These are phyloP conservation scores for Calonectria hawksworthii DNA, from an alignment of 2,329 filamentous ascomycete species.

Conservation along the genomic window DNA sequence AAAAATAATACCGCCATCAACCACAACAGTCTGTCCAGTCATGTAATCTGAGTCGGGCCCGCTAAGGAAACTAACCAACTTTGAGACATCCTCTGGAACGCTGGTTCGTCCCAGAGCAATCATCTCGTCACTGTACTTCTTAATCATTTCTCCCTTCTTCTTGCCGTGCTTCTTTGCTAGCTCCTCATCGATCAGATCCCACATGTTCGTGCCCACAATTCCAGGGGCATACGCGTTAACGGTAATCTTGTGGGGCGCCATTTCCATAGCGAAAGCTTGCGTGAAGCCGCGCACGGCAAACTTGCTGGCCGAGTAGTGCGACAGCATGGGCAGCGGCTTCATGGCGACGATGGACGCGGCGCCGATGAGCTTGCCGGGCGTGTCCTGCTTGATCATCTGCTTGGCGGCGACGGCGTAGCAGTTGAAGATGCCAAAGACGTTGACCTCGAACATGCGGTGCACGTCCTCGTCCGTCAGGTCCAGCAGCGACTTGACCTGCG, in stretches of 20 bases:
- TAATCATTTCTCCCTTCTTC: constrained; percentile 67
- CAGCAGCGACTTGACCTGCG: constrained; percentile 68
- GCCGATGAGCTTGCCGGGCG: constrained; percentile 65
- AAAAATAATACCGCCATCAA: constrained; percentile 72
- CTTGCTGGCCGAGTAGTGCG: constrained; percentile 75
- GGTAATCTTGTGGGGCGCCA: constrained; percentile 74
- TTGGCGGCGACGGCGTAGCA: constrained; percentile 74
- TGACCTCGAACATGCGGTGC: constrained; percentile 72
- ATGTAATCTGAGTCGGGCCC: constrained; percentile 73
- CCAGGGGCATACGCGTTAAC: constrained; percentile 78
- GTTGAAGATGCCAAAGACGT: constrained; percentile 75
- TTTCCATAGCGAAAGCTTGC: constrained; percentile 76
- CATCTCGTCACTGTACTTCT: constrained; percentile 65
- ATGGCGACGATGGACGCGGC: constrained; percentile 70
- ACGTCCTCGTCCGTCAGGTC: constrained; percentile 71
- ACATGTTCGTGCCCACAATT: constrained; percentile 77
- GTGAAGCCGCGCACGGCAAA: constrained; percentile 77
- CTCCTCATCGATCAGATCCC: constrained; percentile 76
- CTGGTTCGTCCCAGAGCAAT: constrained; percentile 71
- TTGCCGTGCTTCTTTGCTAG: constrained; percentile 59
- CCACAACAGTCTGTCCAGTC: constrained; percentile 75
- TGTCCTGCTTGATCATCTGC: constrained; percentile 74
- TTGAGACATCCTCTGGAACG: constrained; percentile 73
- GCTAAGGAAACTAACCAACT: constrained; percentile 73
- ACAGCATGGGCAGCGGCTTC: constrained; percentile 70